Conservation (phyloP, 2,329 filamentous ascomycete genomes). For the Fusarium sp. region DNA sequence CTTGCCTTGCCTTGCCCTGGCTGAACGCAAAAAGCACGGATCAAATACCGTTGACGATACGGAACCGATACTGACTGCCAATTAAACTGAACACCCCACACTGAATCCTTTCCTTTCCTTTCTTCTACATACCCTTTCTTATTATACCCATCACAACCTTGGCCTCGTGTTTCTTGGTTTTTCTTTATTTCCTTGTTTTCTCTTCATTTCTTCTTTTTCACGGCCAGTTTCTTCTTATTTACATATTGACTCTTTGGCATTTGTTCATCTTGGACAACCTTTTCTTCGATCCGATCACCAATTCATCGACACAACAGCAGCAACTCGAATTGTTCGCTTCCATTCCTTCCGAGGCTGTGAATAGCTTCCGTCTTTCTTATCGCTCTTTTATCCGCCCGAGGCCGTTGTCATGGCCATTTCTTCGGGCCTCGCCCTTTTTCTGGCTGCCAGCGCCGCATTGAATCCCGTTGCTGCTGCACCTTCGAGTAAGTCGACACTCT, state of each 20-base stretch:
- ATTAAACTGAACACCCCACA: conserved; percentile 20
- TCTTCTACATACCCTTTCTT: background rate
- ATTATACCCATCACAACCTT: conserved; percentile 11
- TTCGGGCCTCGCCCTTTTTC: conserved; percentile 34
- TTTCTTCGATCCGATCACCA: background rate
- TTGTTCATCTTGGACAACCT: background rate
- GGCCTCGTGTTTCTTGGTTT: conserved; percentile 3
- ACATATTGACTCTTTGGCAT: background rate
- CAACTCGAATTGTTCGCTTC: background rate
- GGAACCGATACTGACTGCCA: conserved; percentile 22
- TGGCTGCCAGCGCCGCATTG: conserved; percentile 38
- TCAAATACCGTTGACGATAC: conserved; percentile 22
- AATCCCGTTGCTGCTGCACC: conserved; percentile 30
- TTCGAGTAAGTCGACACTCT: conserved; percentile 22
- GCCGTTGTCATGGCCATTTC: conserved; percentile 34
- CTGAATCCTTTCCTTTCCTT: background rate
- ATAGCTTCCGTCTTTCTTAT: conserved; percentile 1
- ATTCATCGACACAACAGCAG: conserved; percentile 3
- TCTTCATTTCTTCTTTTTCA: conserved; percentile 7
- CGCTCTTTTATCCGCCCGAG: background rate
- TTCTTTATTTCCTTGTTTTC: background rate
- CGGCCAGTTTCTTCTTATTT: background rate
- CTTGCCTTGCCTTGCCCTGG: background rate
- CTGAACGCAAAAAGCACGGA: background rate
- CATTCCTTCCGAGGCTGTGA: background rate